A percentile compares a stretch with the other conserved stretches of the same genome.
Evolutionary conservation across 371 early-diverging fungal genomes (phyloP).

Genomic region (Mucor circinelloides): DNA sequence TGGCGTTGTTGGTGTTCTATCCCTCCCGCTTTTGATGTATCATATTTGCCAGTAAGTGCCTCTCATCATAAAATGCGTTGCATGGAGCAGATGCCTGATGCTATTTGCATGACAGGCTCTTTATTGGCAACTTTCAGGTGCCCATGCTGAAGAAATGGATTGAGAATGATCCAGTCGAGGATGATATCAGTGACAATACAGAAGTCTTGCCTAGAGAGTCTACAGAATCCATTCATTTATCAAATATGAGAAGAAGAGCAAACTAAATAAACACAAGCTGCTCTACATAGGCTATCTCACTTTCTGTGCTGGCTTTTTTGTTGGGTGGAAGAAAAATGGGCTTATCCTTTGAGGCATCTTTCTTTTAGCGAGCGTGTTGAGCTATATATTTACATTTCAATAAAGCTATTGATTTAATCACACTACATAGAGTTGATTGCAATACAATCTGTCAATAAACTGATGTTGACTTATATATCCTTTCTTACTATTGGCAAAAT

Average conservation of each 20-base stretch:
- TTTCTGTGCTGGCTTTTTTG: no score
- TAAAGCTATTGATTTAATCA: no score
- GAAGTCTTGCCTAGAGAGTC: not conserved
- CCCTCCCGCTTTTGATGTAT: conserved; percentile 71
- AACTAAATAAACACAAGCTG: not conserved
- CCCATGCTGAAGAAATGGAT: conserved; percentile 62
- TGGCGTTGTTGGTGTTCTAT: conserved; percentile 61
- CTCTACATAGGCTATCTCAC: no score
- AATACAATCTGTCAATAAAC: no score
- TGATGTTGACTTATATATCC: no score
- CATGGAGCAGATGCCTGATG: not conserved
- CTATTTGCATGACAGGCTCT: conserved; percentile 31
- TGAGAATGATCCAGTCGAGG: conserved; percentile 23
- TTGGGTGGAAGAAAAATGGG: no score
- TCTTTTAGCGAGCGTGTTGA: no score
- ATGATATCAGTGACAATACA: not conserved
- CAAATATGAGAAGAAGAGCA: conserved; percentile 4
- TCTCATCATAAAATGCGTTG: not conserved
- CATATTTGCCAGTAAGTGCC: conserved; percentile 70
- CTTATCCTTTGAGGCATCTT: no score
- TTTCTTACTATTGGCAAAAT: no score
- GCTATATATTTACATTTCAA: no score
- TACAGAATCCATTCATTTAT: not conserved
- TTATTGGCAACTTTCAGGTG: conserved; percentile 69
- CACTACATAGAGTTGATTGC: no score